Conservation (phyloP, 495 filamentous ascomycete species). For the Xylaria sp. region DNA sequence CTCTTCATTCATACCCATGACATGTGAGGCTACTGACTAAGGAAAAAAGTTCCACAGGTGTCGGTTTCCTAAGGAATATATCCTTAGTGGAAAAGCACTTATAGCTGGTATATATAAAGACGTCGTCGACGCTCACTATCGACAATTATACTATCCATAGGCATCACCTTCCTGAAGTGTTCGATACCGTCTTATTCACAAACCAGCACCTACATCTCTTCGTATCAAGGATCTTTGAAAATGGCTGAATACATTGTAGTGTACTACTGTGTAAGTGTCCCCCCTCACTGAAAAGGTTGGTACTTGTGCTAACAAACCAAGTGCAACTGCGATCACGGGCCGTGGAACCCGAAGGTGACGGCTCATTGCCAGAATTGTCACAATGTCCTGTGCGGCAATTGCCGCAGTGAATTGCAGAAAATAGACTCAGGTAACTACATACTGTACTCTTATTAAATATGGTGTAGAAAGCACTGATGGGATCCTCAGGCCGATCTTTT, state of each 20-base stretch:
- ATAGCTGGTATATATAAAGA: neutral
- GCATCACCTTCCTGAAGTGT: neutral
- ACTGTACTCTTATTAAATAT: neutral
- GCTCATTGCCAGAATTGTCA: slow-evolving; percentile 14
- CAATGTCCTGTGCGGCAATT: neutral
- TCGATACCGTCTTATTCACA: neutral
- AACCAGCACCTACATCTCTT: neutral
- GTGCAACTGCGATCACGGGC: slow-evolving; percentile 8
- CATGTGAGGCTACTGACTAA: neutral
- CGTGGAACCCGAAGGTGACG: neutral
- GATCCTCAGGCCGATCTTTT: neutral
- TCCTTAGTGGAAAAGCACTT: neutral
- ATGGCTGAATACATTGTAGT: neutral
- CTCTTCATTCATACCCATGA: neutral
- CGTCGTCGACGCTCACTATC: neutral
- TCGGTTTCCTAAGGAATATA: neutral
- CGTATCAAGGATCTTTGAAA: neutral
- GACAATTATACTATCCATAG: neutral
- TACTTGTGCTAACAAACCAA: neutral
- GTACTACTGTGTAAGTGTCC: slow-evolving; percentile 4
- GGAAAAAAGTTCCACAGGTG: neutral
- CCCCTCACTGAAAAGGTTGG: neutral
- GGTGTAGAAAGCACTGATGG: neutral
- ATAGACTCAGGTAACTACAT: neutral
- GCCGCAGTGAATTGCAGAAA: neutral